These are phyloP conservation scores for Rubroshorea leprosula DNA, from an alignment of 345 rosid species.

Conservation along the genomic window DNA sequence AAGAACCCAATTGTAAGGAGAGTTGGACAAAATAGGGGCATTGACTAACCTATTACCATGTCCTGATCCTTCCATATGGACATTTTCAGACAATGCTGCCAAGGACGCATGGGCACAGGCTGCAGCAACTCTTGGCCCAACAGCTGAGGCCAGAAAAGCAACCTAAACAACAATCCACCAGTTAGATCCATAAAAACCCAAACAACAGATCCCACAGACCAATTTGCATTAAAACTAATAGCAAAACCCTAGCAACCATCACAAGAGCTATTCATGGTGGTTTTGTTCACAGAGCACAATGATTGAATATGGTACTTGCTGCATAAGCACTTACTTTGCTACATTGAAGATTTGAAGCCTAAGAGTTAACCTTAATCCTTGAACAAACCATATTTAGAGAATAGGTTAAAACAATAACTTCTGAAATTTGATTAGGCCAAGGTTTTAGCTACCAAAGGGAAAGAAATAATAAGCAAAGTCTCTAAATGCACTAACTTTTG, in stretches of 20 bases:
- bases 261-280: too few relatives aligned
- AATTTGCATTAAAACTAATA: slow-evolving; percentile 1
- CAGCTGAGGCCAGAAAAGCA: slow-evolving; percentile 92
- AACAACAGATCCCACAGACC: too few relatives aligned
- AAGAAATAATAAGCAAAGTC: too few relatives aligned
- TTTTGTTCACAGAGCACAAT: background rate
- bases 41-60: slow-evolving; percentile 50
- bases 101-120: slow-evolving; percentile 98
- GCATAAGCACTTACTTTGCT: background rate
- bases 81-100: slow-evolving; percentile 62
- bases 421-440: too few relatives aligned
- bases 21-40: slow-evolving; percentile 6
- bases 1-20: background rate
- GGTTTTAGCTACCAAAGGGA: too few relatives aligned
- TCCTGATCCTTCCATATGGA: slow-evolving; percentile 25
- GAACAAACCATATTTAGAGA: too few relatives aligned
- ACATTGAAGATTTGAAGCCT: too few relatives aligned
- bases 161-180: slow-evolving; percentile 44
- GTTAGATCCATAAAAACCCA: slow-evolving; percentile 16
- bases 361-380: too few relatives aligned
- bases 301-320: background rate
- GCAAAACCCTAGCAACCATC: background rate
- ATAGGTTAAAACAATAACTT: too few relatives aligned
- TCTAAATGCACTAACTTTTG: too few relatives aligned
- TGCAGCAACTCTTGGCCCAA: slow-evolving; percentile 99